phyloP scores from a whole-genome alignment of 148 eudicot species.

The Suaeda aralocaspica region DNA sequence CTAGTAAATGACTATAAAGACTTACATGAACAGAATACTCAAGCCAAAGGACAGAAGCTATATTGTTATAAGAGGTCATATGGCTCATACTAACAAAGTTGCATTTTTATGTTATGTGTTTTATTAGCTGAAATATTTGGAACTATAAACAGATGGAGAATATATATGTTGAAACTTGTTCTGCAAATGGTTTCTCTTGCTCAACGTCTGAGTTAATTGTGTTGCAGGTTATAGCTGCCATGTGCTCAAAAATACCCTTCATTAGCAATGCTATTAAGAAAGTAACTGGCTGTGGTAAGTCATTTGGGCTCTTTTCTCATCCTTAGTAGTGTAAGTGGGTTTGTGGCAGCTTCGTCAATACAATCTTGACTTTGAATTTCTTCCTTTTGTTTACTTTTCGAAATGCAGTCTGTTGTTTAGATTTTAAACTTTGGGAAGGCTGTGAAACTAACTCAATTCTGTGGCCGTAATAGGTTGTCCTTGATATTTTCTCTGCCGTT shows the following conservation, averaged over 20 bases:
- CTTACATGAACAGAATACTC: background rate
- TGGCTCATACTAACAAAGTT: too few species aligned
- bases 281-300: conserved; percentile 83
- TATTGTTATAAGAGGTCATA: too few species aligned
- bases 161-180: background rate
- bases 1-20: background rate
- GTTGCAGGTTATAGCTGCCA: conserved; percentile 78
- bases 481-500: background rate
- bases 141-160: background rate
- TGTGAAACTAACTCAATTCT: background rate
- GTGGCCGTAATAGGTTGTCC: too few species aligned
- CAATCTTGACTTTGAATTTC: too few species aligned
- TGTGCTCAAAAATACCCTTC: conserved; percentile 87
- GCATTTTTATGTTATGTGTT: background rate
- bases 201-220: conserved; percentile 1
- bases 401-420: conserved; percentile 3
- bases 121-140: background rate
- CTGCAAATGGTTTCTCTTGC: conserved; percentile 9
- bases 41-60: too few species aligned
- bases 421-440: background rate
- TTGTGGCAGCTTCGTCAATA: background rate
- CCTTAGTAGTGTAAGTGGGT: background rate
- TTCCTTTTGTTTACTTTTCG: background rate
- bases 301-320: conserved; percentile 10
- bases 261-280: conserved; percentile 87